phyloP scores from a whole-genome alignment of 768 basidiomycete genomes.

The Leccinum obscurum region DNA sequence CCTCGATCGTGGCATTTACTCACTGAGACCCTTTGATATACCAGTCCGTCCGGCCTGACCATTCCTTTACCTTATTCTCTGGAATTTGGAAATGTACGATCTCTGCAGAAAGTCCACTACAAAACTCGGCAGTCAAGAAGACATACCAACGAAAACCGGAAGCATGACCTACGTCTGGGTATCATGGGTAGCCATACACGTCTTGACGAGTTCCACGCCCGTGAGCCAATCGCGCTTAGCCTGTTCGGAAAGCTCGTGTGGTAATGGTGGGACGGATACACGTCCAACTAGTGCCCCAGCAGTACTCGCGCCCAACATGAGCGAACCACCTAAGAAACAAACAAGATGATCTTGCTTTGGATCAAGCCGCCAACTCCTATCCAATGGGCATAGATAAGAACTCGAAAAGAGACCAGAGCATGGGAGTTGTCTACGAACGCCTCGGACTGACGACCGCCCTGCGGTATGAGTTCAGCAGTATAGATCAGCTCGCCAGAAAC shows the following conservation, averaged over 20 bases:
- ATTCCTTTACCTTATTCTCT: constrained; percentile 51
- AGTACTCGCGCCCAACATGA: constrained; percentile 85
- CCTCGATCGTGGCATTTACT: constrained; percentile 16
- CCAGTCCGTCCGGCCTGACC: constrained; percentile 62
- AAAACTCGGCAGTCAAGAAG: neutral
- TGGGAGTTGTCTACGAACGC: constrained; percentile 32
- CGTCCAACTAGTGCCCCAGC: constrained; percentile 52
- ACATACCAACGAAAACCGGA: neutral
- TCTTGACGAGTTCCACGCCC: constrained; percentile 79
- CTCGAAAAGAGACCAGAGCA: neutral
- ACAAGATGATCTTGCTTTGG: constrained; percentile 96
- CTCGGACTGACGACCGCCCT: constrained; percentile 34
- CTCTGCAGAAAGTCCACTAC: constrained; percentile 83
- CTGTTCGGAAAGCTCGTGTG: constrained; percentile 56
- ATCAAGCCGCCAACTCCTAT: constrained; percentile 68
- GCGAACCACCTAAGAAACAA: constrained; percentile 90
- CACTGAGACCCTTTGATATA: constrained; percentile 85
- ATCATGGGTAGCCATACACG: constrained; percentile 85
- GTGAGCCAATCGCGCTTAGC: constrained; percentile 80
- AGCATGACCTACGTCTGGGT: constrained; percentile 67
- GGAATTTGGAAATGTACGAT: constrained; percentile 82
- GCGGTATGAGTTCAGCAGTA: constrained; percentile 80
- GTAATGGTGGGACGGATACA: constrained; percentile 68
- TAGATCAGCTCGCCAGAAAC: constrained; percentile 61
- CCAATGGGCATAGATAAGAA: constrained; percentile 7